These are phyloP conservation scores for Chalciporus sphaerocephalus DNA, from an alignment of 768 basidiomycete genomes.

Conservation along the genomic window DNA sequence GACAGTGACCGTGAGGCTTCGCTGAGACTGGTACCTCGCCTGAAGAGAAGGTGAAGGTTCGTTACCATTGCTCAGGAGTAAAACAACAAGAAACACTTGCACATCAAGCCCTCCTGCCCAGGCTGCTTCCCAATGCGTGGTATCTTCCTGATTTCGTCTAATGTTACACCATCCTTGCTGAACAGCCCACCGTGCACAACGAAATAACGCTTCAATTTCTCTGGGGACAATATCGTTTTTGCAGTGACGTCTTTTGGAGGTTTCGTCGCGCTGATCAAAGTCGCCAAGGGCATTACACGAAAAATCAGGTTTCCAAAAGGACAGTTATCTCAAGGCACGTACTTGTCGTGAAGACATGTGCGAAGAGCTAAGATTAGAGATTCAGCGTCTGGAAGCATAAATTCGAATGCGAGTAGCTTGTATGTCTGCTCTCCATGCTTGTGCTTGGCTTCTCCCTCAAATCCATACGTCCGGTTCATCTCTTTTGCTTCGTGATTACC, in stretches of 20 bases:
- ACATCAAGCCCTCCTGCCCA: constrained; percentile 93
- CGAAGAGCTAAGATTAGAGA: constrained; percentile 61
- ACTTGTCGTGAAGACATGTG: constrained; percentile 90
- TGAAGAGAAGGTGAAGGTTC: constrained; percentile 25
- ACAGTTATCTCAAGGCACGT: constrained; percentile 23
- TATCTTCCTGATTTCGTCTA: constrained; percentile 89
- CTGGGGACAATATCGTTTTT: constrained; percentile 70
- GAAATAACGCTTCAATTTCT: constrained; percentile 85
- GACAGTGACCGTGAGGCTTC: background rate
- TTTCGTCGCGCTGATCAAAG: constrained; percentile 73
- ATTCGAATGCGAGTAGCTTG: constrained; percentile 47
- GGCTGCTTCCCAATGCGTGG: constrained; percentile 86
- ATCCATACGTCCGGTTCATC: constrained; percentile 93
- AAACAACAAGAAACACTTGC: constrained; percentile 41
- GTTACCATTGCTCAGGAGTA: constrained; percentile 7
- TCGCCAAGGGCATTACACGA: constrained; percentile 80
- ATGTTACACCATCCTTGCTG: constrained; percentile 90
- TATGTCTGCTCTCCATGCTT: constrained; percentile 96
- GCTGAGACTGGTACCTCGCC: constrained; percentile 52
- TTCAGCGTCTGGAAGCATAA: constrained; percentile 4
- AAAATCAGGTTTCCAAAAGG: constrained; percentile 5
- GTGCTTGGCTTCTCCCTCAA: constrained; percentile 93
- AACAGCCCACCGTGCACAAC: constrained; percentile 96
- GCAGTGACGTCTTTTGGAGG: constrained; percentile 37
- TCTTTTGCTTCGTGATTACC: constrained; percentile 97